phyloP scores from a whole-genome alignment of 805 yeast genomes.

The Candida nemodendra region DNA sequence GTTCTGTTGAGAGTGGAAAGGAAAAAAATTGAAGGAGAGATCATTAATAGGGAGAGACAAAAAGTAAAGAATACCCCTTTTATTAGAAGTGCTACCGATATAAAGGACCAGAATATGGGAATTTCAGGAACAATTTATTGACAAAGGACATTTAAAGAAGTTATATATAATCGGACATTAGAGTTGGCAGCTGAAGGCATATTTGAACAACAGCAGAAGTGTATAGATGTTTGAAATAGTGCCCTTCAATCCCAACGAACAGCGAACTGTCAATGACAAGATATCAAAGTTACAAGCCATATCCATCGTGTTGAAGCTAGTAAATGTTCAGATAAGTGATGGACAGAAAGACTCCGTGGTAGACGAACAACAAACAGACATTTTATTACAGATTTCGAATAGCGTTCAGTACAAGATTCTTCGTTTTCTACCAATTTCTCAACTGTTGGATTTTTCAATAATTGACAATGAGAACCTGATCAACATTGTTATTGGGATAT shows the following conservation, averaged over 20 bases:
- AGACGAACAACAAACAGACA: too few species aligned
- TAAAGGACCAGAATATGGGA: too few species aligned
- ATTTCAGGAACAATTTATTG: too few species aligned
- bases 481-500: not conserved
- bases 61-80: too few species aligned
- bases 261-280: not conserved
- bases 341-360: too few species aligned
- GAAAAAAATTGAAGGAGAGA: constrained; percentile 10
- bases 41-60: constrained; percentile 12
- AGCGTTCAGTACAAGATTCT: constrained; percentile 8
- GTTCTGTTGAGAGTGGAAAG: too few species aligned
- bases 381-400: too few species aligned
- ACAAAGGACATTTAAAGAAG: too few species aligned
- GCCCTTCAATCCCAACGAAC: constrained; percentile 2
- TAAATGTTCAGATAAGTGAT: too few species aligned
- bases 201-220: too few species aligned
- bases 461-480: constrained; percentile 5
- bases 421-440: constrained; percentile 8
- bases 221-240: constrained; percentile 5
- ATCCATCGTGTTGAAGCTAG: not conserved
- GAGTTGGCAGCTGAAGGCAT: constrained; percentile 1
- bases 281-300: not conserved
- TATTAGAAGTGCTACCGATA: too few species aligned
- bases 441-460: constrained; percentile 9
- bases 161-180: too few species aligned